phyloP scores from a whole-genome alignment of 2,329 filamentous ascomycete genomes.

The Diaporthe destruens region DNA sequence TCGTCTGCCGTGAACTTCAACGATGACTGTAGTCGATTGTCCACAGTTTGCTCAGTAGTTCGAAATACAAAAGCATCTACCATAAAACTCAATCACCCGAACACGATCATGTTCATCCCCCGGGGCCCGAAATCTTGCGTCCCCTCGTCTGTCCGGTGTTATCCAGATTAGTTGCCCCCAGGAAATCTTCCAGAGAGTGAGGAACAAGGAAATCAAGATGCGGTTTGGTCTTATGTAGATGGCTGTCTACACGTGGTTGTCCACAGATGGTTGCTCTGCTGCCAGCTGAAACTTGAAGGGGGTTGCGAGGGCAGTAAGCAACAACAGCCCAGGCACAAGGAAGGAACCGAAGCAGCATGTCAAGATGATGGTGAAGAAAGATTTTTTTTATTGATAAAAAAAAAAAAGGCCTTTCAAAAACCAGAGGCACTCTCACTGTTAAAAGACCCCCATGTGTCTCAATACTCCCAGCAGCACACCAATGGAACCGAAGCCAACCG shows the following conservation, averaged over 20 bases:
- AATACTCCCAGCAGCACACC: not conserved
- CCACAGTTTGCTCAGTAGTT: not conserved
- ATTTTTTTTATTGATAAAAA: not conserved
- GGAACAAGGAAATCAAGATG: no score
- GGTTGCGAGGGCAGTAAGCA: no score
- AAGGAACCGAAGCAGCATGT: not conserved
- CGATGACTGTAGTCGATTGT: not conserved
- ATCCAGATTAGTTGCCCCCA: no score
- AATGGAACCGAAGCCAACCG: not conserved
- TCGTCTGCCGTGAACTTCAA: not conserved
- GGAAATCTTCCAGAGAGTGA: no score
- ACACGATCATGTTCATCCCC: no score
- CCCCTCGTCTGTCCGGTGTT: no score
- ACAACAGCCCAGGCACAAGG: not conserved
- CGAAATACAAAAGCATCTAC: not conserved
- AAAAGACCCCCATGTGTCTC: not conserved
- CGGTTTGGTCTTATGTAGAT: no score
- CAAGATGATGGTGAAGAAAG: not conserved
- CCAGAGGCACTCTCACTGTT: not conserved
- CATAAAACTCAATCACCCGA: not conserved
- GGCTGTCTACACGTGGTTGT: no score
- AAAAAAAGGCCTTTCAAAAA: no score
- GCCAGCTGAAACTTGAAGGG: no score
- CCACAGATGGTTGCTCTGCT: not conserved
- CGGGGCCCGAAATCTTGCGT: no score